Evolutionary conservation across 2,329 filamentous ascomycete species (phyloP), one percentile per base, ranked within the genome.

Genomic region (Fusarium longipes): DNA sequence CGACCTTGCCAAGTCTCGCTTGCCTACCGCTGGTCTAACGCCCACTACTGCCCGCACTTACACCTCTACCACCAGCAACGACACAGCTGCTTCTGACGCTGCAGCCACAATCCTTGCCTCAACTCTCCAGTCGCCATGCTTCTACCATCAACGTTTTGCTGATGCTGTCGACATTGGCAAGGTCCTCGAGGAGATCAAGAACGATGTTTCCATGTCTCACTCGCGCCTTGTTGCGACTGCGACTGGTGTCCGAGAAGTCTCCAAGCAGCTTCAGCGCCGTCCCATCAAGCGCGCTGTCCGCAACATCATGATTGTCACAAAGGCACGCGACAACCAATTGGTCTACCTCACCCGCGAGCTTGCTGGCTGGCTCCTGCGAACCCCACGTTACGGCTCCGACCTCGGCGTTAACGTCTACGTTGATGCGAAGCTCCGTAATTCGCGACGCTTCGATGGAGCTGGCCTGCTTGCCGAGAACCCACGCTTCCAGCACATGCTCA

Each of bases 301-400:
- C 75, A 97, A 93, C 77, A 88, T 99, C 74, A 98, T 99, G 96
- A 97, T 99, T 74, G 93, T 99, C 68, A 99, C 96, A 64, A 99
- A 98, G 80, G 96, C 96, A 22, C 89, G 96, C 66, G 96, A 99
- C 81, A 98, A 99, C 76, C 89, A 93, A 71, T 86, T 99, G 17
- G 95, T 99, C 32, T 87, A 91, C 70, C 84, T 97, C 70, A 99
- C 96, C 3, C 87, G 92, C 60, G 93, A 99, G 77, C 83, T 99
- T 60, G 85, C 95, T 12, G 87, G 90, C 70, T 99, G 95, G 93
- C 84, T 99, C 32, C 86, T 99, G 62, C 87, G 86, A 63, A 97
- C 93, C 4, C 93, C 96, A 14, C 89, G 96, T 45, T 97, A 99
- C 77, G 93, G 93, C 40, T 93, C 88, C 53, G 90, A 96, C 65